These are phyloP conservation scores for Monilinia aucupariae DNA, from an alignment of 2,329 filamentous ascomycete genomes.

Conservation along the genomic window DNA sequence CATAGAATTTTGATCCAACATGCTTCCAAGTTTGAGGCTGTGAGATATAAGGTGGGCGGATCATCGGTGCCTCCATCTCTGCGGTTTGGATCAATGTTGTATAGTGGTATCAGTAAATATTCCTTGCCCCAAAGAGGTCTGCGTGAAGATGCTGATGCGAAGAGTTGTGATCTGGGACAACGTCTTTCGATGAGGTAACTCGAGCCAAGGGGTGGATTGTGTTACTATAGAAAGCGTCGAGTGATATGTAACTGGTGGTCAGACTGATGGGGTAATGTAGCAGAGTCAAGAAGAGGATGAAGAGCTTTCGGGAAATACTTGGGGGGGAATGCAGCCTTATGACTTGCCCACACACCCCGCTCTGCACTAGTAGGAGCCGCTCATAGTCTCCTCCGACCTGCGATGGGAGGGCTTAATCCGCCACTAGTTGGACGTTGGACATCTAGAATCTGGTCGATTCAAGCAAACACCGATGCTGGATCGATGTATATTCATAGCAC, in stretches of 20 bases:
- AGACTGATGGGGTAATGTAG: neutral
- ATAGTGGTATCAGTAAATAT: neutral
- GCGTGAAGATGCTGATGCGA: neutral
- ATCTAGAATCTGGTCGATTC: neutral
- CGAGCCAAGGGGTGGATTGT: neutral
- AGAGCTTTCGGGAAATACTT: neutral
- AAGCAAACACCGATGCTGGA: neutral
- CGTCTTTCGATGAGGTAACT: neutral
- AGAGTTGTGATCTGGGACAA: neutral
- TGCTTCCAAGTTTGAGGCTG: neutral
- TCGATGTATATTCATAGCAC: neutral
- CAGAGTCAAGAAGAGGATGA: neutral
- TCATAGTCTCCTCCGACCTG: neutral
- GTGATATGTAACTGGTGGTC: neutral
- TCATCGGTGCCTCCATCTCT: neutral
- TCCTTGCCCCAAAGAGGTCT: neutral
- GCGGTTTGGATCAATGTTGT: neutral
- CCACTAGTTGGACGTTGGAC: neutral
- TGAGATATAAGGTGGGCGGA: neutral
- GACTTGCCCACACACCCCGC: neutral
- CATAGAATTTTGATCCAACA: neutral
- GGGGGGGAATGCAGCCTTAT: neutral
- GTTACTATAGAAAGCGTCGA: neutral
- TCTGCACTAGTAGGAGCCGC: neutral
- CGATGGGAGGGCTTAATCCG: neutral